These are phyloP conservation scores for Mucor lusitanicus DNA, from an alignment of 371 early-diverging fungal species.

Conservation along the genomic window DNA sequence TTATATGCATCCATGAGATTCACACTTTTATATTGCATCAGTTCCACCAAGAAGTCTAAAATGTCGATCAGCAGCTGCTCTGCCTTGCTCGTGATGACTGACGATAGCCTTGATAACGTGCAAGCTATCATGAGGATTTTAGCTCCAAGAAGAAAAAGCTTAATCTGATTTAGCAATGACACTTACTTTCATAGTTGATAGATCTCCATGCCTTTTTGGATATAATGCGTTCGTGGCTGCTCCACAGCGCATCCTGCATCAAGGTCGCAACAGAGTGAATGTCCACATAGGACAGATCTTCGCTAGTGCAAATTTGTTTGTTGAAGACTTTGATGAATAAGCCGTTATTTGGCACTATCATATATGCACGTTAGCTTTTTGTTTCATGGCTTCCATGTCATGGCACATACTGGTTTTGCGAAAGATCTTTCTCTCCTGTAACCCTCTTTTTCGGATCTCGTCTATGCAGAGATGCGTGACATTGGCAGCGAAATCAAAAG, in stretches of 20 bases:
- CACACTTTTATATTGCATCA: conserved; percentile 41
- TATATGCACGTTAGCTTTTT: background rate
- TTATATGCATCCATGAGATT: conserved; percentile 46
- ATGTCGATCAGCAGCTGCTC: conserved; percentile 39
- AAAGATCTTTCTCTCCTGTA: conserved; percentile 47
- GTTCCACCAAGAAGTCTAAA: conserved; percentile 42
- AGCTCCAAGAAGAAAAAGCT: background rate
- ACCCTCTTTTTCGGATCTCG: conserved; percentile 42
- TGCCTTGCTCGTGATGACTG: conserved; percentile 25
- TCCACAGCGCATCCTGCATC: conserved; percentile 53
- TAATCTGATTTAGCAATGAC: background rate
- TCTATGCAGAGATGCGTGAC: conserved; percentile 45
- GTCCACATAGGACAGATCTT: conserved; percentile 40
- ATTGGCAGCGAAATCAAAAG: conserved; percentile 43
- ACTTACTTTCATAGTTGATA: conserved; percentile 52
- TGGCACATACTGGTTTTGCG: conserved; percentile 39
- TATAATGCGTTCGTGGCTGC: conserved; percentile 45
- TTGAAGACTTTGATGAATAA: conserved; percentile 46
- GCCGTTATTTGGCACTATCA: conserved; percentile 43
- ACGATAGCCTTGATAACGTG: conserved; percentile 38
- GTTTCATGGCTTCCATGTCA: background rate
- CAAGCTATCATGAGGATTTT: conserved; percentile 27
- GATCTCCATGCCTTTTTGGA: conserved; percentile 45
- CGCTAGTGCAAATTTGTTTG: conserved; percentile 34
- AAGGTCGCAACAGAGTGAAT: conserved; percentile 53